Base-by-base conservation (phyloP, 495 filamentous ascomycete genomes). In the Penicillium longicatenatum region DNA sequence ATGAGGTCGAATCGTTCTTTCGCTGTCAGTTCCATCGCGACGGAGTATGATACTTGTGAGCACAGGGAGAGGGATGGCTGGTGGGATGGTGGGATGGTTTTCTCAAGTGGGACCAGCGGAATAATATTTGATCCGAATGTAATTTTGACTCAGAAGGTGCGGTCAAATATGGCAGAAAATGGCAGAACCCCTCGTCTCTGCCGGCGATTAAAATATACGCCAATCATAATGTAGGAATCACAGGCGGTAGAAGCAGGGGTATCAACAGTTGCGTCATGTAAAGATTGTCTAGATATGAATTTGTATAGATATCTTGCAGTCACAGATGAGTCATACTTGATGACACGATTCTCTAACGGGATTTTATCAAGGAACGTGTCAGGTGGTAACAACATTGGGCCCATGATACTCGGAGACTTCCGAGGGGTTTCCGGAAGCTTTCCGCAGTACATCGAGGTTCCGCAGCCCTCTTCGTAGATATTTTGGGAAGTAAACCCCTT, bases 1-100 rank as follows among this genome's bases (percentile, higher is more conserved):
- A 98, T 97, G 59, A 97, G 82, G 46, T 80, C 80, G 51, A 92
- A 76, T 63, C 79, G 79, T 52, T 45, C 39, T 29, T 69, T 9
- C 21, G 62, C 53, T 14, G 59, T 21, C 8, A 43, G 21, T 35
- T 49, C 57, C 68, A 68, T 66, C 14, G 33, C 63, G 29, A 44
- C 31, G 31, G 31, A 35, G 31, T 11, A 47, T 35, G 31, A 35
- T 14, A 35, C 31, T 35, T 35, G 31, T 35, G 31, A 35, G 31
- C 7, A 1, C 31, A 35, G 31, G 31, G 31, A 35, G 4, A 11
- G 31, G 10, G 31, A 35, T 12, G 12, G 10, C 31, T 35, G 31
- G 31, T 35, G 31, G 31, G 31, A 35, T 35, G 31, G 31, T 35
- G 31, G 31, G 31, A 35, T 35, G 31, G 31, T 35, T 35, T 35